Evolutionary conservation across 225 moss, liverwort and hornwort species (phyloP).

Genomic region (Polytrichum formosum): DNA sequence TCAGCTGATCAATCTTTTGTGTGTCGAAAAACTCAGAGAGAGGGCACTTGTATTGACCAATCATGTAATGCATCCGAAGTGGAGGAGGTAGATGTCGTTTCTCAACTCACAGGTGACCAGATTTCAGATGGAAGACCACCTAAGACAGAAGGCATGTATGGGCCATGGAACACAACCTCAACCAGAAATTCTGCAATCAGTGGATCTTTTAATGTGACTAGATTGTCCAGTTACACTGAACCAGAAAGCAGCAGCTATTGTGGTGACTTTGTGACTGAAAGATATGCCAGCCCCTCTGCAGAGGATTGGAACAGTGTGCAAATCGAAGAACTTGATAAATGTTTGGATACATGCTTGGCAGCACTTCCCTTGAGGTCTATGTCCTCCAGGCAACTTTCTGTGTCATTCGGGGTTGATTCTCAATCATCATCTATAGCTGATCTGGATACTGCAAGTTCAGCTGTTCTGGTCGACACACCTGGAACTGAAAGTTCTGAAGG

Average conservation of each 20-base stretch:
- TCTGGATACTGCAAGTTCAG: conserved; percentile 7
- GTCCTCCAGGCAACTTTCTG: conserved; percentile 28
- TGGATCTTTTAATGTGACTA: conserved; percentile 1
- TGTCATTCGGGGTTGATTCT: conserved; percentile 27
- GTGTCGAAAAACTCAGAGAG: neutral
- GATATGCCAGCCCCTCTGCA: conserved; percentile 1
- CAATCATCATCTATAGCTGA: conserved; percentile 4
- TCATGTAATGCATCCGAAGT: conserved; percentile 7
- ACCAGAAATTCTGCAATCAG: neutral
- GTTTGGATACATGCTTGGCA: conserved; percentile 62
- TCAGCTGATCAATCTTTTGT: conserved; percentile 24
- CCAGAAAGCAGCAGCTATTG: neutral
- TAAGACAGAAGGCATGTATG: conserved; percentile 8
- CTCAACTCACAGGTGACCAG: conserved; percentile 1
- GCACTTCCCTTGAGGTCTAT: conserved; percentile 35
- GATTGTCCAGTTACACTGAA: neutral
- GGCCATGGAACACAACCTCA: conserved; percentile 1
- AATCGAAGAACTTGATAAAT: conserved; percentile 60
- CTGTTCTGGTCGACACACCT: conserved; percentile 1
- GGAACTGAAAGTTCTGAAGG: conserved; percentile 1
- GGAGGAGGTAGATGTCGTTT: neutral
- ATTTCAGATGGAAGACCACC: neutral
- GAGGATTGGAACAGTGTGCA: conserved; percentile 59
- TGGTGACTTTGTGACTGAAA: neutral
- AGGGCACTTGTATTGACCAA: conserved; percentile 2